Evolutionary conservation across 352 stramenopile genomes (phyloP).

Genomic region (Globisporangium acanthophoron): DNA sequence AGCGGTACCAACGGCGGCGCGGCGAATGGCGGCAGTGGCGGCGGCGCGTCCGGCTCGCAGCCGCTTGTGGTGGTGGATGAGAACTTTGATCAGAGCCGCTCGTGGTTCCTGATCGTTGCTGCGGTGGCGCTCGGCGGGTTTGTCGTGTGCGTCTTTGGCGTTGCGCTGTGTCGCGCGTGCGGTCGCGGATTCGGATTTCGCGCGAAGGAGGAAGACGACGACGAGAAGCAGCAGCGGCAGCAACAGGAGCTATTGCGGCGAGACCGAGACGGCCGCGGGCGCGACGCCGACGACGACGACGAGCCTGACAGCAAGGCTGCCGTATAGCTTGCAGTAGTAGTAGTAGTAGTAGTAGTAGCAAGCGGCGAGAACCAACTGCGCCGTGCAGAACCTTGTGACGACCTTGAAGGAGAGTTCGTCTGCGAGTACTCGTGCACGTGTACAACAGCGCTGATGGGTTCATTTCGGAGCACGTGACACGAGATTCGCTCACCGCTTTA

Average conservation of each 20-base stretch:
- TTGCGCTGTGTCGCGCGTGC: constrained; percentile 2
- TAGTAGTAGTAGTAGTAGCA: background rate
- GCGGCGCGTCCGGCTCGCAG: background rate
- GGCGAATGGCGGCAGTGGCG: background rate
- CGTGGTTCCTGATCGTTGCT: constrained; percentile 27
- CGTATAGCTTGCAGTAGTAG: background rate
- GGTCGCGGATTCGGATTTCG: background rate
- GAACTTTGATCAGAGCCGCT: constrained; percentile 19
- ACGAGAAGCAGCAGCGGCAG: background rate
- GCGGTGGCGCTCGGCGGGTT: constrained; percentile 13
- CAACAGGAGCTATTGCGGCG: background rate
- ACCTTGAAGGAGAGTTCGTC: too few species aligned
- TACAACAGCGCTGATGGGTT: too few species aligned
- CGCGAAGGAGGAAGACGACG: background rate
- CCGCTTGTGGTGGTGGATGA: constrained; percentile 16
- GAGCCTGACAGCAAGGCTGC: background rate
- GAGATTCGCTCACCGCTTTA: too few species aligned
- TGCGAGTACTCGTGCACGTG: too few species aligned
- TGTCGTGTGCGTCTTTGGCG: constrained; percentile 12
- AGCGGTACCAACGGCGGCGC: constrained; percentile 10
- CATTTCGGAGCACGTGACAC: too few species aligned
- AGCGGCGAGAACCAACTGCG: too few species aligned
- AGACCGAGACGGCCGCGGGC: background rate
- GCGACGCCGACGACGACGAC: background rate
- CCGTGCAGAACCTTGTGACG: too few species aligned